Base-by-base conservation (phyloP, 1,284 basidiomycete species). In the Leccinum pallidistipes region DNA sequence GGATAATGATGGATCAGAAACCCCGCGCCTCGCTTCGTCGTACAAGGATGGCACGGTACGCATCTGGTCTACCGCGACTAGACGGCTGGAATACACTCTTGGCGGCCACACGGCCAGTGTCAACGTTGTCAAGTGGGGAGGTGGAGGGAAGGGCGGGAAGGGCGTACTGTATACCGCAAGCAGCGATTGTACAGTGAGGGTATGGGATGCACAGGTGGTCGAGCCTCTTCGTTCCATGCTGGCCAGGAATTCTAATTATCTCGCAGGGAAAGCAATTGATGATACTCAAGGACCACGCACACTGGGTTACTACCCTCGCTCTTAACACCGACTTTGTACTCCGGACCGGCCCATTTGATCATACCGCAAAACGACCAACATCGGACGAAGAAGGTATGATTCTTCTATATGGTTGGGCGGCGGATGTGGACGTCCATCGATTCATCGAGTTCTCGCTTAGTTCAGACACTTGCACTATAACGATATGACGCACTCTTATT, bases 221-320 rank as follows among this genome's bases (percentile, higher is more conserved):
- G 6, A 21, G n/a, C 40, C 49, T 57, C 55, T 56, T 29, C 14
- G 18, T 6, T 2, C 47, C 32, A 31, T 38, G 40, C 14, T 24
- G 21, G 12, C 45, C 56, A 50, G 14, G 47, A 55, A 8, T 21
- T 16, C 60, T 73, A 55, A 69, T 49, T 29, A 57, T 57, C 29
- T 56, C 61, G 31, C 58, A 90, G 86, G 90, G 88, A 0, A 43
- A 43, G 43, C 81, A 80, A 51, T 70, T 92, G 54, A 82, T 90
- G 83, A 90, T 88, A 1, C 80, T 99, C 31, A 94, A 91, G 75
- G 95, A 98, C 66, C 97, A 99, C 70, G 96, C 96, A 0, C 97
- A 99, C 73, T 98, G 96, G 97, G 97, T 99, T 21, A 99, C 96
- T 52, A 98, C 96, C 0, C 86, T 99, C 54, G 90, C 97, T 2